Base-by-base conservation (phyloP, 2,329 filamentous ascomycete genomes). In the Scopulariopsis brevicaulis region DNA sequence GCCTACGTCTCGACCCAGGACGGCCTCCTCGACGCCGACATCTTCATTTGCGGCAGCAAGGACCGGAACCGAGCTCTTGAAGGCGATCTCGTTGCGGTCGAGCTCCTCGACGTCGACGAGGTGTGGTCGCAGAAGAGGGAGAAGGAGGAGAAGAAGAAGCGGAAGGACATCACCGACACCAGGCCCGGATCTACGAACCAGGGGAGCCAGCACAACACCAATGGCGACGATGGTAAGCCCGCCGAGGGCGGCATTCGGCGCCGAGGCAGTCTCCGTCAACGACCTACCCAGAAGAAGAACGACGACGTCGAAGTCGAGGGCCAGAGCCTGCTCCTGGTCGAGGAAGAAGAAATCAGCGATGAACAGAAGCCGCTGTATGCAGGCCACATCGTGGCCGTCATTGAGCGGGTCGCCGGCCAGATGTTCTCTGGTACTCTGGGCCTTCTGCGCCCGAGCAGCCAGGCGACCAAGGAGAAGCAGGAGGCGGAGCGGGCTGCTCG, bases 101-200 rank as follows among this genome's bases (percentile, higher is more conserved):
- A 99, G 74, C 85, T 99, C 53, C 84, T 99, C 56, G 93, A 99
- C 67, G 94, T 99, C 8, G 94, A 97, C 69, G 94, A 99, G 69
- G 94, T 99, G 2, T 99, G 94, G 94, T 84, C 87, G 25, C 94
- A 99, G 77, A 99, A 99, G 80, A 90, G 91, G 59, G 94, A 99
- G 73, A 99, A 99, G 72, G 94, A 99, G 74, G 94, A 99, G 72
- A 99, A 99, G 82, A 99, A 99, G 84, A 99, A 97, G 78, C 89
- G 94, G 71, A 99, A 99, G 79, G 94, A 99, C 68, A 96, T 96
- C 60, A 95, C 91, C 37, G 94, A 97, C 69, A 92, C 90, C 60
- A 86, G 93, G 63, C 84, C 83, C 56, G 86, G 86, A 63, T 87
- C 87, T 62, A 87, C 83, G 63, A 89, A 84, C 66, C 87, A 87